Base-by-base conservation (phyloP, 176 grass and related monocot species). In the Musa beccarii region DNA sequence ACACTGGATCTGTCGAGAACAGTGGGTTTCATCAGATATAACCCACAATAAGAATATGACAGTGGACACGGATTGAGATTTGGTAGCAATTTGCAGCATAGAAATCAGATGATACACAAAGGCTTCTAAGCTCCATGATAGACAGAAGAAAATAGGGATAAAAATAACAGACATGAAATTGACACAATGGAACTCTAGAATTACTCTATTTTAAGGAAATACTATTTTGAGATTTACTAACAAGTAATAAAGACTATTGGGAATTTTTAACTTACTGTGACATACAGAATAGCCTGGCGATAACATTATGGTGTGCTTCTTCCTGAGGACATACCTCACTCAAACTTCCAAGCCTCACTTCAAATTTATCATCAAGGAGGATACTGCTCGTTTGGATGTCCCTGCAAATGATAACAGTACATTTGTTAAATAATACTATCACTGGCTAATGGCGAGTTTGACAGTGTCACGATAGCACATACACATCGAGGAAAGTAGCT, bases 331-430 rank as follows among this genome's bases (percentile, higher is more conserved):
- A 89, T 68, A 91, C 76, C 73, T 93, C 86, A 80, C 86, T 89
- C 81, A 98, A 85, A 83, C 95, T 98, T 53, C 90, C 88, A 74
- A 98, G 84, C n/a, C 78, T 25, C 53, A 98, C 95, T 85, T 93
- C 95, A 84, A 84, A 98, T 75, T 93, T 98, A 55, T 98, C 88
- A 67, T 93, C 95, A 8, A 98, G 88, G 85, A 98, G 88, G 54
- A 98, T 80, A 71, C 95, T 98, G 75, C 88, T 98, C 79, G 95
- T 86, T 82, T 98, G 95, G 71, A 98, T 84, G 82, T 98, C 90
- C 84, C 95, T 98, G 83, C 52, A 93, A 75, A 79, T 71, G 29
- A 80, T 71, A 81, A 75, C 20, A 64, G 80, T 13, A 0, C 56
- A 50, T 55, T 71, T 51, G 28, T 17, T 69, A 69, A 12, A 2